A percentile compares a stretch with the other conserved stretches of the same genome.
Conservation (phyloP, 2,329 filamentous ascomycete species). For the Fusarium abutilonis region DNA sequence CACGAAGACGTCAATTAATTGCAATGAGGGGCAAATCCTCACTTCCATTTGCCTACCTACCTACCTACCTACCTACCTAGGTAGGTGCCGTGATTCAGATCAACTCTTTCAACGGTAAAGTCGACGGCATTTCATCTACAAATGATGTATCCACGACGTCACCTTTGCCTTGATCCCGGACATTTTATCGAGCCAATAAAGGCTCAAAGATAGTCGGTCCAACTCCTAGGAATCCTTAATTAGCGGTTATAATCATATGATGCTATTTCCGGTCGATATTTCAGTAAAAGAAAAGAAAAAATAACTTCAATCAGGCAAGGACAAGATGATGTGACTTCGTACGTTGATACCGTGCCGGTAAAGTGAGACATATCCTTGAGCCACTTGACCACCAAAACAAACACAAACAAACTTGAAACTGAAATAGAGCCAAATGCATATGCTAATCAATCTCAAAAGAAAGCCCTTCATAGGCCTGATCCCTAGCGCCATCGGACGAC, state of each 20-base stretch:
- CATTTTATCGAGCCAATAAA: slow-evolving; percentile 6
- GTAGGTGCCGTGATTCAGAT: no score
- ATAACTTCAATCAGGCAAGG: no score
- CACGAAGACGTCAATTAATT: background rate
- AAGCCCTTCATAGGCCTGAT: background rate
- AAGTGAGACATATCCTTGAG: background rate
- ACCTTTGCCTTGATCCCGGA: slow-evolving; percentile 1
- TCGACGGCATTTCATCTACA: slow-evolving; percentile 7
- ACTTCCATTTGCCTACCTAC: background rate
- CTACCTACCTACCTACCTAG: no score
- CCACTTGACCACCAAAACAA: background rate
- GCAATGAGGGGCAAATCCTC: background rate
- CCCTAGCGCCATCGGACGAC: background rate
- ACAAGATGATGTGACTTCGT: no score
- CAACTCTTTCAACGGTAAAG: background rate
- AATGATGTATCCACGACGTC: slow-evolving; percentile 31
- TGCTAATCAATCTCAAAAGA: background rate
- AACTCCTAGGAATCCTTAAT: background rate
- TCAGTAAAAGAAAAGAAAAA: no score
- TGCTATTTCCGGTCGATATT: background rate
- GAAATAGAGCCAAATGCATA: background rate
- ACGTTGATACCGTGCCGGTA: no score
- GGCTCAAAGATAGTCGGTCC: background rate
- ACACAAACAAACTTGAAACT: background rate
- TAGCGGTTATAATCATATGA: background rate